Percentiles rank a stretch among this genome's conserved stretches.
phyloP scores from a whole-genome alignment of 805 yeast genomes.

The Ascoidea rubescens region DNA sequence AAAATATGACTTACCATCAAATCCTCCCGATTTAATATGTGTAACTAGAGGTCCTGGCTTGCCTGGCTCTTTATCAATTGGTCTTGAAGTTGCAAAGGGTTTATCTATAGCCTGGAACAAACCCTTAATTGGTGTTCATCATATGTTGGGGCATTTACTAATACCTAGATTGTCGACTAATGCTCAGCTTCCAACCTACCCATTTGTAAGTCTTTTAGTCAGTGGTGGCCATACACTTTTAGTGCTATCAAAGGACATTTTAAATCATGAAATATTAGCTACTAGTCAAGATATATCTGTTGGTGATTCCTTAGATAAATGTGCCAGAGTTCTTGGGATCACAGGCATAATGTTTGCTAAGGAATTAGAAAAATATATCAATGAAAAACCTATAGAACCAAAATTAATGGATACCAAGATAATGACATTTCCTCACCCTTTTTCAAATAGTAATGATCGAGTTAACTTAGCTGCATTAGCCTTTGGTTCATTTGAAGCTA shows the following conservation, averaged over 20 bases:
- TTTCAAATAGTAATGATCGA: conserved; percentile 33
- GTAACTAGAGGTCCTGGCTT: conserved; percentile 96
- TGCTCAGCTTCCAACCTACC: conserved; percentile 35
- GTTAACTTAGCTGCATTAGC: conserved; percentile 41
- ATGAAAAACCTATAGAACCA: conserved; percentile 2
- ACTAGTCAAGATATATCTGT: conserved; percentile 80
- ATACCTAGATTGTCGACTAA: conserved; percentile 39
- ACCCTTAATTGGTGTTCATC: conserved; percentile 86
- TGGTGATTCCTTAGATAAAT: conserved; percentile 89
- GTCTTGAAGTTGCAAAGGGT: conserved; percentile 78
- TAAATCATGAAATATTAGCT: conserved; percentile 58
- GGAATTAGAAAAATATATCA: conserved; percentile 51
- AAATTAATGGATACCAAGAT: conserved; percentile 1
- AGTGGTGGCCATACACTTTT: conserved; percentile 95
- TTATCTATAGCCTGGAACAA: conserved; percentile 60
- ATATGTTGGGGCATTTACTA: conserved; percentile 87
- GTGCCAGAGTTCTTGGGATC: conserved; percentile 76
- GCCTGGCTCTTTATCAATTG: conserved; percentile 77
- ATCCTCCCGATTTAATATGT: conserved; percentile 61
- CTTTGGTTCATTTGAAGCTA: conserved; percentile 63
- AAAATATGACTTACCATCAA: conserved; percentile 19
- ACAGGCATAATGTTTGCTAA: conserved; percentile 71
- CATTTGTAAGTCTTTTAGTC: conserved; percentile 64
- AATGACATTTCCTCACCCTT: conserved; percentile 32
- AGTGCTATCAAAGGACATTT: conserved; percentile 46